Evolutionary conservation across 495 filamentous ascomycete genomes (phyloP).

Genomic region (Aspergillus ostianus): DNA sequence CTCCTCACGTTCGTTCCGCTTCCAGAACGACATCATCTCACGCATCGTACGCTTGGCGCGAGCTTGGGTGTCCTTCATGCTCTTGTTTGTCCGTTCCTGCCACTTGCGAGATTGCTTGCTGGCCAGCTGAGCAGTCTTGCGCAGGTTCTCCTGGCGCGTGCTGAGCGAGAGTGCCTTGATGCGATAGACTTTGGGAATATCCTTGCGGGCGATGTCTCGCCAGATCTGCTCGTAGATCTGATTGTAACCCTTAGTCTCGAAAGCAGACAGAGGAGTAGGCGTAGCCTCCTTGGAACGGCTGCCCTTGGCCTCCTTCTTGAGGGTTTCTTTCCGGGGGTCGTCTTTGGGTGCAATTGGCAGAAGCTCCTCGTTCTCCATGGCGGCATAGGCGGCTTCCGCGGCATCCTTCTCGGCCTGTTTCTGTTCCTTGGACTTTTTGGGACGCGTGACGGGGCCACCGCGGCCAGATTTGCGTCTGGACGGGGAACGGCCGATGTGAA

Average conservation of each 20-base stretch:
- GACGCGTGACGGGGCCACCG: constrained; percentile 58
- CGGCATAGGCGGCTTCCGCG: constrained; percentile 83
- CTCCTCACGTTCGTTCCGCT: constrained; percentile 96
- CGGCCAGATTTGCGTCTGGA: constrained; percentile 64
- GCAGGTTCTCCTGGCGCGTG: constrained; percentile 85
- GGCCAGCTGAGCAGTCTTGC: constrained; percentile 95
- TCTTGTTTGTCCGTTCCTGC: constrained; percentile 98
- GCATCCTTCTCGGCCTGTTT: constrained; percentile 94
- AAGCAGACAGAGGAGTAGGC: constrained; percentile 51
- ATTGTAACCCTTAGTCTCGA: constrained; percentile 87
- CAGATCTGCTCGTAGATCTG: constrained; percentile 99
- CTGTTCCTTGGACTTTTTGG: constrained; percentile 91
- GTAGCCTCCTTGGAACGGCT: constrained; percentile 59
- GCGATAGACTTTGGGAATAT: constrained; percentile 86
- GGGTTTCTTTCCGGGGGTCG: constrained; percentile 51
- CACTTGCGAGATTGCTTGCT: constrained; percentile 96
- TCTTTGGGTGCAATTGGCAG: constrained; percentile 62
- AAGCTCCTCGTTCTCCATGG: constrained; percentile 78
- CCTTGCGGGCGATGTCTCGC: constrained; percentile 90
- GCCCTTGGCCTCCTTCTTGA: constrained; percentile 61
- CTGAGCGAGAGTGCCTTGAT: constrained; percentile 78
- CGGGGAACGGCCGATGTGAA: constrained; percentile 66
- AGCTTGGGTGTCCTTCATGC: constrained; percentile 94
- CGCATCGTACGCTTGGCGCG: constrained; percentile 97
- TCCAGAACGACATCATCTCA: constrained; percentile 99